These are phyloP conservation scores for Cladorrhinum samala DNA, from an alignment of 495 filamentous ascomycete species.

Conservation along the genomic window DNA sequence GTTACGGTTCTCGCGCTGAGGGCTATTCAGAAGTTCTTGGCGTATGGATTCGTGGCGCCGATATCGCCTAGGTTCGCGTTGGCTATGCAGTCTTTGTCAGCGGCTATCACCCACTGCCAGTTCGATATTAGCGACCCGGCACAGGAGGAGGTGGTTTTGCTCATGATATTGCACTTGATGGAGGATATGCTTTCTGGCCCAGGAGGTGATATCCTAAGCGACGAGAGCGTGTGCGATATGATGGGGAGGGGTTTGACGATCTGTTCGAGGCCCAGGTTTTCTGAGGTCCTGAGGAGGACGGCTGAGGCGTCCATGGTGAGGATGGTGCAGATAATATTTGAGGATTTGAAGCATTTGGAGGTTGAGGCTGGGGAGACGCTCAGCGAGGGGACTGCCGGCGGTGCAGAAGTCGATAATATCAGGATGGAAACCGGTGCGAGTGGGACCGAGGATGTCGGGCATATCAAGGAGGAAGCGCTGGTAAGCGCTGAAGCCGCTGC, in stretches of 20 bases:
- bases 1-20: conserved; percentile 92
- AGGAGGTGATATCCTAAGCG: conserved; percentile 82
- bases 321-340: conserved; percentile 98
- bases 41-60: conserved; percentile 81
- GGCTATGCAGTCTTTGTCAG: conserved; percentile 91
- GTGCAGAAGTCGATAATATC: conserved; percentile 61
- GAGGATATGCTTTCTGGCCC: conserved; percentile 93
- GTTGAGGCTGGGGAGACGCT: conserved; percentile 56
- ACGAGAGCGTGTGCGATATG: conserved; percentile 98
- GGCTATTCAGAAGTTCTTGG: conserved; percentile 95
- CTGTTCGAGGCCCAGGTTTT: conserved; percentile 89
- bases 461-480: conserved; percentile 15
- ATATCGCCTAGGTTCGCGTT: conserved; percentile 77
- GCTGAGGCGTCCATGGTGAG: conserved; percentile 97
- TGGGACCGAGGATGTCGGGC: conserved; percentile 47
- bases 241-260: conserved; percentile 98
- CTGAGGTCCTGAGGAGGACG: conserved; percentile 81
- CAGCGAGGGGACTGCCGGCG: conserved; percentile 47
- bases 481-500: conserved; percentile 28
- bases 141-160: conserved; percentile 88
- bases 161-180: conserved; percentile 95
- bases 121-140: conserved; percentile 95
- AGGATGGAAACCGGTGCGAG: conserved; percentile 90
- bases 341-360: conserved; percentile 80
- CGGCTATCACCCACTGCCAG: conserved; percentile 93